Conservation (phyloP, 2,329 filamentous ascomycete genomes). For the Cytospora chrysosperma region DNA sequence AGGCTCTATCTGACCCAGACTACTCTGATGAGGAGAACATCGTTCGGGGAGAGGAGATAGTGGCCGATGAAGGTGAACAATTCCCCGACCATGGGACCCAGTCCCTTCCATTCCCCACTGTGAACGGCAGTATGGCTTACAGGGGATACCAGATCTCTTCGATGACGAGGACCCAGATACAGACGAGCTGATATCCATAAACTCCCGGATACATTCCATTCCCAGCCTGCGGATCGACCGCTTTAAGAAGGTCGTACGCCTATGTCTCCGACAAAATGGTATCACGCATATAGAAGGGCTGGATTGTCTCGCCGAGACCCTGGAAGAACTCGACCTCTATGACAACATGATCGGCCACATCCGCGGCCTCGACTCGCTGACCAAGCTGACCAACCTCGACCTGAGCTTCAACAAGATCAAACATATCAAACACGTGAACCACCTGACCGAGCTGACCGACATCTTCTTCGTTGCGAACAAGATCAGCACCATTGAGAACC, state of each 20-base stretch:
- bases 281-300: slow-evolving; percentile 81
- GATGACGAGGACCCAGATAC: slow-evolving; percentile 59
- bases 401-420: slow-evolving; percentile 99
- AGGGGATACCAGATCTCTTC: slow-evolving; percentile 50
- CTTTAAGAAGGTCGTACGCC: slow-evolving; percentile 70
- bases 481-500: slow-evolving; percentile 80
- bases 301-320: slow-evolving; percentile 58
- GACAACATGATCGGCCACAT: slow-evolving; percentile 92
- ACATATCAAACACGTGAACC: slow-evolving; percentile 86
- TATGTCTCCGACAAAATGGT: slow-evolving; percentile 91
- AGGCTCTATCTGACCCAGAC: slow-evolving; percentile 80
- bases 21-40: slow-evolving; percentile 73
- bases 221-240: slow-evolving; percentile 76
- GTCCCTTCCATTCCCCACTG: neutral
- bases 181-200: slow-evolving; percentile 86
- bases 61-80: slow-evolving; percentile 73
- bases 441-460: slow-evolving; percentile 75
- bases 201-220: slow-evolving; percentile 79
- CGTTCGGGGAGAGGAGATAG: slow-evolving; percentile 70
- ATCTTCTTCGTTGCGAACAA: slow-evolving; percentile 95
- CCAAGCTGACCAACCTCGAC: slow-evolving; percentile 75
- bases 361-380: slow-evolving; percentile 76
- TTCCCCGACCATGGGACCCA: neutral
- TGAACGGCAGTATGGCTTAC: neutral
- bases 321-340: slow-evolving; percentile 90